A percentile compares a stretch with the other conserved stretches of the same genome.
Evolutionary conservation across 225 moss, liverwort and hornwort genomes (phyloP).

Genomic region (Bryoerythrophyllum caledonicum): DNA sequence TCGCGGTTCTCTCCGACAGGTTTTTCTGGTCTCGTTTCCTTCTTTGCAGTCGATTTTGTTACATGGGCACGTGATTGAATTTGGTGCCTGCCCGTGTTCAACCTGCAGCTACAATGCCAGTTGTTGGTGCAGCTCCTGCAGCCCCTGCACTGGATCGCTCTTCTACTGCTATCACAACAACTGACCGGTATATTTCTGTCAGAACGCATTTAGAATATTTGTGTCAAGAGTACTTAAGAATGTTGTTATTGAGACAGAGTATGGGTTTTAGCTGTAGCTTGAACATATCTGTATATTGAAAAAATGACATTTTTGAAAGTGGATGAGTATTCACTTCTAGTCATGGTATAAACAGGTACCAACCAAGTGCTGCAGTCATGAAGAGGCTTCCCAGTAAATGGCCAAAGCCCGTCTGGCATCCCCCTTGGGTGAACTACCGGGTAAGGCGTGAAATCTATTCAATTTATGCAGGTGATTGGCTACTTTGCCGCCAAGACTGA

Average conservation of each 20-base stretch:
- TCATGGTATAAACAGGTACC: too few relatives aligned
- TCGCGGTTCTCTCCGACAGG: constrained; percentile 56
- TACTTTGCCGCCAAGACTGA: neutral
- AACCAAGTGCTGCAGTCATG: too few relatives aligned
- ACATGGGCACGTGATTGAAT: neutral
- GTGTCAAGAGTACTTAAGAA: neutral
- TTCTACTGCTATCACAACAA: constrained; percentile 48
- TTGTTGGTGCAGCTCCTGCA: constrained; percentile 58
- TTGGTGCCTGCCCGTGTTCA: constrained; percentile 45
- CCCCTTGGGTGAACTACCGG: constrained; percentile 97
- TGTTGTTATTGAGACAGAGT: constrained; percentile 2
- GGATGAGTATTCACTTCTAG: neutral
- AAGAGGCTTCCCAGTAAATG: constrained; percentile 45
- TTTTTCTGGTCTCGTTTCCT: neutral
- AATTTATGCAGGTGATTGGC: neutral
- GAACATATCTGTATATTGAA: neutral
- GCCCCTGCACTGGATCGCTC: constrained; percentile 50
- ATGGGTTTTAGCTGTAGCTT: constrained; percentile 4
- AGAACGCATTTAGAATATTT: neutral
- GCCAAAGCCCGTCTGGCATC: constrained; percentile 99
- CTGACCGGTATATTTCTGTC: constrained; percentile 53
- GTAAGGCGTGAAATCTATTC: constrained; percentile 37
- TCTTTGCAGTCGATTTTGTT: neutral
- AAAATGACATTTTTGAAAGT: neutral
- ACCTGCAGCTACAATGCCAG: constrained; percentile 58